Evolutionary conservation across 208 protist species (phyloP), one percentile per base, ranked within the genome.

Genomic region (Acanthamoeba polyphaga): DNA sequence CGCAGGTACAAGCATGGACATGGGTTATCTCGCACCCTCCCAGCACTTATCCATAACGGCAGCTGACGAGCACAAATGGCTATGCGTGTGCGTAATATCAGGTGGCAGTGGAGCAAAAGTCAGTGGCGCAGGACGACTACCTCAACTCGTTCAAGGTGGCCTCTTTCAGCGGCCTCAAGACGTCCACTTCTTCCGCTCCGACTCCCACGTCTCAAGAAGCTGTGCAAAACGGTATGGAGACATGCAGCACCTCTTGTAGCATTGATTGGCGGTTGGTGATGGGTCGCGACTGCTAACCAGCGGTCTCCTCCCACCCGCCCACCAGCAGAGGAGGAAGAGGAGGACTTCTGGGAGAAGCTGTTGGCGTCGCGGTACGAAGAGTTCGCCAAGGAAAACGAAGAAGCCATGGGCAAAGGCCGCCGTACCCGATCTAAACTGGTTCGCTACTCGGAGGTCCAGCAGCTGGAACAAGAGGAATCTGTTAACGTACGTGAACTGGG

Each of bases 71-170:
- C 38, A 90, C 27, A 76, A 17, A 24, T 34, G 22, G 27, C 51
- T 3, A 6, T 55, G 8, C 24, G 22, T 32, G 51, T 64, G 29
- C 51, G 1, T 13, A 51, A 34, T 32, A 24, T 4, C 22, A 88
- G 92, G 58, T 66, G 34, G 17, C 76, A 17, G 58, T 88, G 27
- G 62, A 74, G 49, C 49, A 88, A 70, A 95, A 76, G 29, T 7
- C 76, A 2, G 76, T 34, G 13, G 62, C 53, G 22, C 93, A 92
- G 46, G 84, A 95, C 62, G 93, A 95, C 34, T 95, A 95, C 53
- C 66, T 95, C 15, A 91, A 95, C 43, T 95, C 93, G 13, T 95
- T 95, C 46, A 95, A 95, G 80, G 93, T 95, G 43, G 93, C 93
- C 22, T 64, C 80, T 1, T 95, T 95, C 70, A 49, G 19, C 27